A percentile compares a stretch with the other conserved stretches of the same genome.
These are phyloP conservation scores for Linnemannia zychae DNA, from an alignment of 192 early-diverging fungal genomes.

Conservation along the genomic window DNA sequence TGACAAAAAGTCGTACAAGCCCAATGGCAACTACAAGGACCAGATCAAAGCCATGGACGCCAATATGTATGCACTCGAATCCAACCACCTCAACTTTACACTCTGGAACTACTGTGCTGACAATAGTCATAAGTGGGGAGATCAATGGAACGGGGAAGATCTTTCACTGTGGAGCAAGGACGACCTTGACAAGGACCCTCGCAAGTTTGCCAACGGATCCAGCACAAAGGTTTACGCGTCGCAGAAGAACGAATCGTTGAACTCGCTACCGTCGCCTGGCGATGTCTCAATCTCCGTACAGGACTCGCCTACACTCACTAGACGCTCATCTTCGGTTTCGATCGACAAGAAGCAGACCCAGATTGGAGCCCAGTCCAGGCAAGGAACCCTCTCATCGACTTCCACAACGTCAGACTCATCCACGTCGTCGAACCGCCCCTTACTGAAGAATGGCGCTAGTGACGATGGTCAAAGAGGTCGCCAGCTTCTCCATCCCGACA, in stretches of 20 bases:
- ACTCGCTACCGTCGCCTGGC: background rate
- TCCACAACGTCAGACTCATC: conserved; percentile 8
- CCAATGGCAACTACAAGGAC: conserved; percentile 39
- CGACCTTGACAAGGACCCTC: conserved; percentile 29
- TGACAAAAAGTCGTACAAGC: conserved; percentile 32
- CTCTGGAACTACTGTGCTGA: conserved; percentile 72
- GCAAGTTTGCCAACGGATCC: background rate
- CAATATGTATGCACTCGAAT: conserved; percentile 61
- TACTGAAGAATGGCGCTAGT: background rate
- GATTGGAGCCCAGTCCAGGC: background rate
- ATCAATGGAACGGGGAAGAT: conserved; percentile 71
- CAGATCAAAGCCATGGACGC: conserved; percentile 72
- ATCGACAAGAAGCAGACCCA: conserved; percentile 1
- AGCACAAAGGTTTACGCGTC: conserved; percentile 7
- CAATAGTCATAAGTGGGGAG: conserved; percentile 63
- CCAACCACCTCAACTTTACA: conserved; percentile 62
- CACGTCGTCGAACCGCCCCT: conserved; percentile 2
- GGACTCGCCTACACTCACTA: conserved; percentile 21
- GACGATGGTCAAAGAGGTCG: background rate
- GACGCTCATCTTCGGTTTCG: conserved; percentile 5
- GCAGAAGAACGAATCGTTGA: conserved; percentile 12
- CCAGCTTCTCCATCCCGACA: conserved; percentile 10
- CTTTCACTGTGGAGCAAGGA: conserved; percentile 58
- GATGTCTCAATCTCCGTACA: conserved; percentile 13
- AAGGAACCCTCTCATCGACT: conserved; percentile 9